Evolutionary conservation across 2,329 filamentous ascomycete genomes (phyloP).

Genomic region (Colletotrichum sp.): DNA sequence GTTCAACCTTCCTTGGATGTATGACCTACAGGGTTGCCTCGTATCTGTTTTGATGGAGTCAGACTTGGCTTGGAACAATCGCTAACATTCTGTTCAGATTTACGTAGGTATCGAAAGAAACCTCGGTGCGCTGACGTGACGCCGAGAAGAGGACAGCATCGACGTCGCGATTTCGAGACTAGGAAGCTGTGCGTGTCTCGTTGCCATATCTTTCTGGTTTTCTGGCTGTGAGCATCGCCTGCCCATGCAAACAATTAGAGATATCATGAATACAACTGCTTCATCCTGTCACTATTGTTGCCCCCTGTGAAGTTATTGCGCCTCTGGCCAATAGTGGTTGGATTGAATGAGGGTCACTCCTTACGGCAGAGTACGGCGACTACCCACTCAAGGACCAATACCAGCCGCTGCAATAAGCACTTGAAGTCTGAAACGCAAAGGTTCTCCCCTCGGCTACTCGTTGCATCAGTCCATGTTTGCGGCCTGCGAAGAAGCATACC

Average conservation of each 20-base stretch:
- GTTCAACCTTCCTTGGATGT: background rate
- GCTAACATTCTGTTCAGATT: background rate
- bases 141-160: background rate
- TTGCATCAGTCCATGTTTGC: background rate
- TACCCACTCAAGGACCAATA: background rate
- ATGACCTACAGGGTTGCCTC: background rate
- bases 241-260: background rate
- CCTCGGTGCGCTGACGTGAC: background rate
- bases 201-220: background rate
- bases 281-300: background rate
- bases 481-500: background rate
- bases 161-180: background rate
- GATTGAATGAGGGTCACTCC: background rate
- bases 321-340: background rate
- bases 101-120: background rate
- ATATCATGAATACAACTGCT: background rate
- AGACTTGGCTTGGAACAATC: background rate
- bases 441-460: rapidly evolving
- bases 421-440: background rate
- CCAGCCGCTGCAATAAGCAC: background rate
- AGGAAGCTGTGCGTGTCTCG: background rate
- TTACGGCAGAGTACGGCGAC: no score
- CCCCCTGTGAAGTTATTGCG: background rate
- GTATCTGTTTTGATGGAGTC: background rate
- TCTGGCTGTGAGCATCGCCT: background rate